These are phyloP conservation scores for Gryganskiella cystojenkinii DNA, from an alignment of 192 early-diverging fungal genomes.

Conservation along the genomic window DNA sequence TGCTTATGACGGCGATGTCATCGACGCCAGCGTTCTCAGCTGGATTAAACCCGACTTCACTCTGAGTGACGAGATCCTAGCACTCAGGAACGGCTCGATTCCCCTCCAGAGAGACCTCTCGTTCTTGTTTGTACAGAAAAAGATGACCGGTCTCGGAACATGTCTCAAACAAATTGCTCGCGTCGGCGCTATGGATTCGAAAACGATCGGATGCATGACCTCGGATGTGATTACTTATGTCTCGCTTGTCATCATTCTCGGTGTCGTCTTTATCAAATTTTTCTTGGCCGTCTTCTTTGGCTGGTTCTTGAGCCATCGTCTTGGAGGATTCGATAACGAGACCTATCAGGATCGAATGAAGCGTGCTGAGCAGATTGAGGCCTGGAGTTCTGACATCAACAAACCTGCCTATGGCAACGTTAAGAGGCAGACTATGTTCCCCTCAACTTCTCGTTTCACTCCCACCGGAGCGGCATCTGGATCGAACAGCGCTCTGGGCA, in stretches of 20 bases:
- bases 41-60: conserved; percentile 66
- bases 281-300: conserved; percentile 80
- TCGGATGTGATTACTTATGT: conserved; percentile 82
- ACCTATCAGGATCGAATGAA: conserved; percentile 75
- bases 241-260: conserved; percentile 76
- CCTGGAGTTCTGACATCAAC: conserved; percentile 79
- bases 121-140: conserved; percentile 55
- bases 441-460: conserved; percentile 41
- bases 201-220: conserved; percentile 85
- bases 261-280: conserved; percentile 77
- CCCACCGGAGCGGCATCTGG: conserved; percentile 56
- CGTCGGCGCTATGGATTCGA: conserved; percentile 83
- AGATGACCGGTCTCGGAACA: conserved; percentile 60
- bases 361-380: conserved; percentile 77
- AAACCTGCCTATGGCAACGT: conserved; percentile 55
- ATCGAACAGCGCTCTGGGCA: conserved; percentile 11
- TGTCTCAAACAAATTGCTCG: conserved; percentile 81
- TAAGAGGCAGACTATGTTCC: conserved; percentile 46
- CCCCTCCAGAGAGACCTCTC: conserved; percentile 45
- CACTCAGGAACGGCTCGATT: conserved; percentile 28
- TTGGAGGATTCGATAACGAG: conserved; percentile 76
- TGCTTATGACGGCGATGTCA: conserved; percentile 56
- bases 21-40: conserved; percentile 55
- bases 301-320: conserved; percentile 81
- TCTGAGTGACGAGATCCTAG: conserved; percentile 65